phyloP scores from a whole-genome alignment of 257 asterid species.

The Nicotiana otophora region DNA sequence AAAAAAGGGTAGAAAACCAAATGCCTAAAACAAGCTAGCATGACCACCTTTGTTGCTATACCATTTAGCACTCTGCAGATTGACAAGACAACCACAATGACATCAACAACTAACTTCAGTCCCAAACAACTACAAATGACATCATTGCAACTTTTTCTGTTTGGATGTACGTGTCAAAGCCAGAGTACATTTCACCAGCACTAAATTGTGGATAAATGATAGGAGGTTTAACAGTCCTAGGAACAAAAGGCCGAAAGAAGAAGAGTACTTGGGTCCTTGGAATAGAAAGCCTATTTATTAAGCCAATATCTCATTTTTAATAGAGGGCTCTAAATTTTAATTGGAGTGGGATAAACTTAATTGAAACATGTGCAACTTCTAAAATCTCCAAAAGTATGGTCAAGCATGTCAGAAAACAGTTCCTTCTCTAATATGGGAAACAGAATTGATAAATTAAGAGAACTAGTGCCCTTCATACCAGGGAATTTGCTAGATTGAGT shows the following conservation, averaged over 20 bases:
- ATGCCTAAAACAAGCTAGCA: neutral
- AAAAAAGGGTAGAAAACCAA: too few species aligned
- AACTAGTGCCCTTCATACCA: neutral
- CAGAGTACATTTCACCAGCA: neutral
- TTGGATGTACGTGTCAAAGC: neutral
- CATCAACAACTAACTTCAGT: too few species aligned
- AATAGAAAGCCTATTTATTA: neutral
- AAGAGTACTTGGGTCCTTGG: neutral
- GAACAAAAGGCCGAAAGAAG: neutral
- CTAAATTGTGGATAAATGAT: neutral
- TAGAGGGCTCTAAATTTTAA: neutral
- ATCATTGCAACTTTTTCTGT: neutral
- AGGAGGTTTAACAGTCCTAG: neutral
- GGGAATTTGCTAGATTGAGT: neutral
- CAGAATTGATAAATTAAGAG: neutral
- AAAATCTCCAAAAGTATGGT: neutral
- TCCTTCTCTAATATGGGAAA: neutral
- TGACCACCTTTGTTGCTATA: neutral
- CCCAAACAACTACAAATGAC: neutral
- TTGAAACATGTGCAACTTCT: neutral
- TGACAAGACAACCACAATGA: neutral
- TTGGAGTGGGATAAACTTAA: neutral
- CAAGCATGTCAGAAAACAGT: neutral
- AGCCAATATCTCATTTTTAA: neutral
- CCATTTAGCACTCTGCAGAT: neutral